phyloP scores from a whole-genome alignment of 495 filamentous ascomycete species.

The Neurospora tetraspora region DNA sequence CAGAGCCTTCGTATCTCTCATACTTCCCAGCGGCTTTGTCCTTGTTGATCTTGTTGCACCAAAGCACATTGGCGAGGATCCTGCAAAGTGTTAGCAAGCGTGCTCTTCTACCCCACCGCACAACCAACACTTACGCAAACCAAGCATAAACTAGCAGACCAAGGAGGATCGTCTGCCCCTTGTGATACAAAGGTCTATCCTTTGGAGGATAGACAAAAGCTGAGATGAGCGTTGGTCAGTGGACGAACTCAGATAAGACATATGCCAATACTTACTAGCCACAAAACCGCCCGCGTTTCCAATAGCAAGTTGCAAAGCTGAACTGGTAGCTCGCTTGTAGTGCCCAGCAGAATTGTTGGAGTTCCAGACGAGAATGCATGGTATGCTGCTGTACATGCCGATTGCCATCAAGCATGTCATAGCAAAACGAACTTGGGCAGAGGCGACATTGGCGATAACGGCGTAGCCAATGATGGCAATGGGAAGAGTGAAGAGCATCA shows the following conservation, averaged over 20 bases:
- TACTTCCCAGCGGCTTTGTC: constrained; percentile 57
- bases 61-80: constrained; percentile 52
- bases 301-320: constrained; percentile 37
- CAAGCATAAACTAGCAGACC: constrained; percentile 50
- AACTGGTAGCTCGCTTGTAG: constrained; percentile 35
- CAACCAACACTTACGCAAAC: constrained; percentile 47
- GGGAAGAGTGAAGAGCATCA: constrained; percentile 36
- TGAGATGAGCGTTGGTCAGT: background rate
- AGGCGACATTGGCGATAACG: constrained; percentile 20
- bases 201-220: constrained; percentile 49
- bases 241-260: background rate
- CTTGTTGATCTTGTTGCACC: constrained; percentile 54
- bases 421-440: constrained; percentile 55
- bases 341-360: constrained; percentile 38
- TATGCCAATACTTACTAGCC: constrained; percentile 18
- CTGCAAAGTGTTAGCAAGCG: constrained; percentile 25
- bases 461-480: constrained; percentile 51
- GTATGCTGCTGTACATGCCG: constrained; percentile 71
- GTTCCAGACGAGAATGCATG: constrained; percentile 64
- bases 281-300: constrained; percentile 43
- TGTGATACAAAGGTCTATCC: constrained; percentile 37
- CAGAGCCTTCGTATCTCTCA: constrained; percentile 43
- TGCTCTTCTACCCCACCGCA: background rate
- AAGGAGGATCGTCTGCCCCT: constrained; percentile 51
- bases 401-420: constrained; percentile 62